Conservation (phyloP, 768 basidiomycete species). For the Boletus coccyginus region DNA sequence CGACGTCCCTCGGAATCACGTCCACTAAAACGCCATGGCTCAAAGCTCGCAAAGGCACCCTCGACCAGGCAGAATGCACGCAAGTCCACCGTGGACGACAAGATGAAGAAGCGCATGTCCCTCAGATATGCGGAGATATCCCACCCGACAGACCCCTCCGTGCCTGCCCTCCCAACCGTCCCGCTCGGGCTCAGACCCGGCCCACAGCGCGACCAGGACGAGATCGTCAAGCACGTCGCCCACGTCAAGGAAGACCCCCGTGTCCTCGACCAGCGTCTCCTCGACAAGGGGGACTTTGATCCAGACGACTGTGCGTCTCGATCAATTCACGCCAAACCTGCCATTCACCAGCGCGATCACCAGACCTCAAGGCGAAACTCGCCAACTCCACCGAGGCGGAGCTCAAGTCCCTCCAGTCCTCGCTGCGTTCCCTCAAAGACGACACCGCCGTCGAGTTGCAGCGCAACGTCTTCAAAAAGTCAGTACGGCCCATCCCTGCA, state of each 20-base stretch:
- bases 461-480: slow-evolving; percentile 93
- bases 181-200: slow-evolving; percentile 43
- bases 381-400: slow-evolving; percentile 89
- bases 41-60: slow-evolving; percentile 30
- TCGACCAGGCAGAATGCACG: slow-evolving; percentile 41
- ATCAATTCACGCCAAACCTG: background rate
- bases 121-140: slow-evolving; percentile 90
- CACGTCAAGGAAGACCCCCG: slow-evolving; percentile 55
- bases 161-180: slow-evolving; percentile 60
- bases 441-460: slow-evolving; percentile 80
- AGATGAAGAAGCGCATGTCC: slow-evolving; percentile 95
- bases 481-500: slow-evolving; percentile 23
- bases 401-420: slow-evolving; percentile 71
- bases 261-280: slow-evolving; percentile 51
- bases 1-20: slow-evolving; percentile 47
- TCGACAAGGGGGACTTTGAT: slow-evolving; percentile 83
- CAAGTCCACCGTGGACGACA: slow-evolving; percentile 66
- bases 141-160: slow-evolving; percentile 52
- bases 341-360: slow-evolving; percentile 4
- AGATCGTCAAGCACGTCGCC: slow-evolving; percentile 43
- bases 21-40: slow-evolving; percentile 30
- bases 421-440: slow-evolving; percentile 65
- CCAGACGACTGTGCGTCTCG: slow-evolving; percentile 76
- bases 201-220: slow-evolving; percentile 41
- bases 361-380: slow-evolving; percentile 79